These are phyloP conservation scores for Danielia reshetovae DNA, from an alignment of 805 yeast species.

Conservation along the genomic window DNA sequence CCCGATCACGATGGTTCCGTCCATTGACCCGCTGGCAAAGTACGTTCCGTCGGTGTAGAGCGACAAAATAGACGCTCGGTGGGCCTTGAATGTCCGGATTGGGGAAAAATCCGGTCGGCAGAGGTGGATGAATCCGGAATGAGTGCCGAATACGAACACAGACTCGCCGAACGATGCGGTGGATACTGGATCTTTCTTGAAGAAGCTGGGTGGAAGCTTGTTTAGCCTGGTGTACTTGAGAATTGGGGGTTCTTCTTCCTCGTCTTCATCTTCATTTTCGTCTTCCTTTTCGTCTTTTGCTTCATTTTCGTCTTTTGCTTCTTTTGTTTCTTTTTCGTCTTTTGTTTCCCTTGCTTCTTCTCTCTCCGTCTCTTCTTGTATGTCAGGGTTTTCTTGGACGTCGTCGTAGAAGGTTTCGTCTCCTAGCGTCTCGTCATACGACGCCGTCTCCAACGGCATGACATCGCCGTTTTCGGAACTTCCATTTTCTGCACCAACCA, in stretches of 20 bases:
- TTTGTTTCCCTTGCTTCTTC: not conserved
- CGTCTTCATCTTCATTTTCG: slow-evolving; percentile 5
- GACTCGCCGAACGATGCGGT: slow-evolving; percentile 56
- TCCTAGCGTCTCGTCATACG: no score
- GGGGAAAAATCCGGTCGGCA: slow-evolving; percentile 55
- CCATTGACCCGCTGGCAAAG: slow-evolving; percentile 88
- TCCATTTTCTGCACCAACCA: no score
- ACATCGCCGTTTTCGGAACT: no score
- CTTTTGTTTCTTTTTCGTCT: no score
- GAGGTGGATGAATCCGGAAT: slow-evolving; percentile 76
- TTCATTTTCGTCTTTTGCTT: not conserved
- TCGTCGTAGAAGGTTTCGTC: no score
- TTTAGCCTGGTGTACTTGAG: slow-evolving; percentile 71
- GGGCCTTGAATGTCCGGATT: slow-evolving; percentile 75
- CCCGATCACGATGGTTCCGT: slow-evolving; percentile 87
- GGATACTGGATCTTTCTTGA: slow-evolving; percentile 74
- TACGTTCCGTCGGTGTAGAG: slow-evolving; percentile 67
- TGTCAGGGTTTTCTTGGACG: no score
- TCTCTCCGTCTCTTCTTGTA: not conserved
- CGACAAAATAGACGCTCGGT: slow-evolving; percentile 77
- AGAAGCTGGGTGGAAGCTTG: slow-evolving; percentile 66
- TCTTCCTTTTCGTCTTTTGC: not conserved
- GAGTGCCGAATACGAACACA: slow-evolving; percentile 80
- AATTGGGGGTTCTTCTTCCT: slow-evolving; percentile 54
- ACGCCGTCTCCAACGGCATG: no score